Base-by-base conservation (phyloP, 768 basidiomycete genomes). In the Phlebiopsis flavidoalba region DNA sequence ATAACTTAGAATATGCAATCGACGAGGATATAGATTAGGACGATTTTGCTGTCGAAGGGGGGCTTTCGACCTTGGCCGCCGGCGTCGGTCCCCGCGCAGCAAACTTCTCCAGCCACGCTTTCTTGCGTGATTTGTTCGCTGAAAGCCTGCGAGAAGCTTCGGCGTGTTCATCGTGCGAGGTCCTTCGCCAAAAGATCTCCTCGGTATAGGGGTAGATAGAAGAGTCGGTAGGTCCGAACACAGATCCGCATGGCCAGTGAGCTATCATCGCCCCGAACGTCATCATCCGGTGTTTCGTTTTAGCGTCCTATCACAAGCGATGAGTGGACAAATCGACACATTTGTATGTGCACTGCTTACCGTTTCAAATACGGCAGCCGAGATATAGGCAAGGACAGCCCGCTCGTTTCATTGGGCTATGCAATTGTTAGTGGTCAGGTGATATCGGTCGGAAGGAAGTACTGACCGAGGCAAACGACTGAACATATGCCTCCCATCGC, bases 191-290 rank as follows among this genome's bases (percentile, higher is more conserved):
- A 58, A 88, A 72, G 60, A 80, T 79, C 62, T 89, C 89, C 65
- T 88, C 89, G 49, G 85, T 86, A 24, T 77, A 69, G 2, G n/a
- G 89, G 76, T 6, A 89, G 89, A 70, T 85, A 93, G 77, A 95
- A 94, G 14, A 93, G 73, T 36, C 88, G 80, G 71, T 93, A 93
- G 8, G 88, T 91, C 60, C 86, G 80, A 37, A 93, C 80, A 72
- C 95, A 96, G 59, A 97, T 83, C 63, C 88, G 88, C 70, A 92
- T 90, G 72, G 93, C 90, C 17, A 95, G 79, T 3, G 81, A 81
- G 35, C 88, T 87, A 11, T 69, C 54, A 72, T 73, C 43, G 5
- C 63, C 59, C 58, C 57, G 36, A 14, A 49, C 52, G 19, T 37
- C 73, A 11, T 76, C 66, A 14, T 50, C 57, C 15, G 36, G 15